A percentile compares a stretch with the other conserved stretches of the same genome.
Conservation (phyloP, 2,329 filamentous ascomycete species). For the Sclerotinia spermophila region DNA sequence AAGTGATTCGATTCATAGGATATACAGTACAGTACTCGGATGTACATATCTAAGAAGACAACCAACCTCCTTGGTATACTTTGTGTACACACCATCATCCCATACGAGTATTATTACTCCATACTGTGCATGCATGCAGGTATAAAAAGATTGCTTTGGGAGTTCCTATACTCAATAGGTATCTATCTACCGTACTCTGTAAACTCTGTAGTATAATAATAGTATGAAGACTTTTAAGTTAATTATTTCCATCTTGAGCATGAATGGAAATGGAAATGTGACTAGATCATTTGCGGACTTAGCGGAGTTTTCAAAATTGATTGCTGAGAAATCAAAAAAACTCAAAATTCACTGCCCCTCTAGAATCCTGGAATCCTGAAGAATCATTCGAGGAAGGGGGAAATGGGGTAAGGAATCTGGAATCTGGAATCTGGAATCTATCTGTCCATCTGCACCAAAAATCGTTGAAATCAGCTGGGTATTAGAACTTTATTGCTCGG, state of each 20-base stretch:
- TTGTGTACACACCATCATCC: no score
- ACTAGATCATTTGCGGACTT: neutral
- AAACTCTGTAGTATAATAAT: no score
- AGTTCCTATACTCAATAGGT: neutral
- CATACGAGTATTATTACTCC: neutral
- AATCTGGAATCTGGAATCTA: no score
- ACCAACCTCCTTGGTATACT: neutral
- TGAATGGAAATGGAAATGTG: no score
- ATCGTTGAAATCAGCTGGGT: neutral
- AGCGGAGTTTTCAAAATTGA: slow-evolving; percentile 1
- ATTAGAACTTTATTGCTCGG: neutral
- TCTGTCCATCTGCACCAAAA: neutral
- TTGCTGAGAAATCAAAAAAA: slow-evolving; percentile 17
- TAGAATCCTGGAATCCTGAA: neutral
- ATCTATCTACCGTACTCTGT: no score
- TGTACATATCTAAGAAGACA: neutral
- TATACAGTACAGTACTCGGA: no score
- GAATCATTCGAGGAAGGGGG: neutral
- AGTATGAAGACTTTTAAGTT: neutral
- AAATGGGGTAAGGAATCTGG: neutral
- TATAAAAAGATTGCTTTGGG: no score
- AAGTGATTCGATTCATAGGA: neutral
- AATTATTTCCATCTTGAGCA: neutral
- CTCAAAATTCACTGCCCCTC: slow-evolving; percentile 7
- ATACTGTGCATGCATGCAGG: no score